A percentile compares a stretch with the other conserved stretches of the same genome.
Evolutionary conservation across 202 grass and related monocot species (phyloP).

Genomic region (Panicum hallii): DNA sequence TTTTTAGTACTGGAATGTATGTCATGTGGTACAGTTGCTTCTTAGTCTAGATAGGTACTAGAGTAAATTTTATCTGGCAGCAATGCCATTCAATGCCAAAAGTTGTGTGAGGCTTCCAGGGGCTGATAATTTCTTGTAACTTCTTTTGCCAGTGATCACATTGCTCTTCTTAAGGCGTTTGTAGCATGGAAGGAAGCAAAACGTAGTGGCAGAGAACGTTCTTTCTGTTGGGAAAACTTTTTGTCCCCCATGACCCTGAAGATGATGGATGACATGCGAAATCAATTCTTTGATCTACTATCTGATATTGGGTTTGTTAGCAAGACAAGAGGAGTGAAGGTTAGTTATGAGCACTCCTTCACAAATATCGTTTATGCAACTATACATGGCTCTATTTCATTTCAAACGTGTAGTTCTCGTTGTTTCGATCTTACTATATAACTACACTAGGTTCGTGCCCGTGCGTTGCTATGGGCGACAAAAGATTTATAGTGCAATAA

Average conservation of each 20-base stretch:
- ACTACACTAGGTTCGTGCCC: no score
- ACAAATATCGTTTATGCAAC: neutral
- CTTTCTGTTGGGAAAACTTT: conserved; percentile 98
- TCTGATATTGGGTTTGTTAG: conserved; percentile 95
- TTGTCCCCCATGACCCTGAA: conserved; percentile 80
- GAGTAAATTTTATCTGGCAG: neutral
- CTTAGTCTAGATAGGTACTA: neutral
- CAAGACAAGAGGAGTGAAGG: conserved; percentile 78
- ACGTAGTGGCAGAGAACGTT: conserved; percentile 70
- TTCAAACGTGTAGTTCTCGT: neutral
- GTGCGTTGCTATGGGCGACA: no score
- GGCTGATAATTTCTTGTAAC: conserved; percentile 43
- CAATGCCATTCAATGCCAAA: conserved; percentile 2
- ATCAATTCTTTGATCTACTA: conserved; percentile 91
- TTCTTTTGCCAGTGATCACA: conserved; percentile 81
- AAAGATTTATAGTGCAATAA: no score
- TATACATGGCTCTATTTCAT: conserved; percentile 12
- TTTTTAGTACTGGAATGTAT: conserved; percentile 3
- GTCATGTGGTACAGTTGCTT: neutral
- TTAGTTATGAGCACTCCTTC: conserved; percentile 48
- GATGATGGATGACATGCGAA: conserved; percentile 97
- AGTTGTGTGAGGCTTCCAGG: neutral
- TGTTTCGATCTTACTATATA: conserved; percentile 25
- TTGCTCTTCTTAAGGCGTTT: conserved; percentile 91
- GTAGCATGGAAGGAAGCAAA: conserved; percentile 89